Conservation (phyloP, 2,329 filamentous ascomycete genomes). For the Diaporthe citrichinensis region DNA sequence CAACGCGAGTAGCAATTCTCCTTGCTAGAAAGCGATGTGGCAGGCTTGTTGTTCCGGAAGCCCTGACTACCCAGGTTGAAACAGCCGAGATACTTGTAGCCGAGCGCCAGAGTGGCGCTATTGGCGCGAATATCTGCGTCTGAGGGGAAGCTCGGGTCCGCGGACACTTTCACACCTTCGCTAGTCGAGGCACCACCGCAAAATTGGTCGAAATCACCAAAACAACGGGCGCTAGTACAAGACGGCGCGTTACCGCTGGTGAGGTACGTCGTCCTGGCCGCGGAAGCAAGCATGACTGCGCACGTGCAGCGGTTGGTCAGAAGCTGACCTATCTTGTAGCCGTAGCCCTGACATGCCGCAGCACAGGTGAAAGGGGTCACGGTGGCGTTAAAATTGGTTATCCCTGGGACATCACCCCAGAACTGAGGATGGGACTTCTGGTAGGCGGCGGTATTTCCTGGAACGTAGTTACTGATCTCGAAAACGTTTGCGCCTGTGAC, state of each 20-base stretch:
- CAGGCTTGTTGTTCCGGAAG: background rate
- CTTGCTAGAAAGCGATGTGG: no score
- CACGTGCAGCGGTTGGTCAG: background rate
- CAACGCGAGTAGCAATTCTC: background rate
- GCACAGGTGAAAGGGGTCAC: background rate
- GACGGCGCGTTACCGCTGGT: no score
- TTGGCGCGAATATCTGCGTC: background rate
- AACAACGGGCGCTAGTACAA: background rate
- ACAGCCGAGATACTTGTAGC: slow-evolving; percentile 12
- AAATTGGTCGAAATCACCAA: background rate
- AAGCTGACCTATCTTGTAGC: background rate
- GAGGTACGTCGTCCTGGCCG: background rate
- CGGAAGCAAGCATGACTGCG: background rate
- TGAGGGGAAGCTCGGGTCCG: background rate
- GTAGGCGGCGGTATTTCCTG: background rate
- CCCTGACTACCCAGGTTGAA: background rate
- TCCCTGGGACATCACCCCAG: background rate
- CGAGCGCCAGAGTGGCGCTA: background rate
- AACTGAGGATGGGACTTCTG: background rate
- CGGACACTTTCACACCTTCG: background rate
- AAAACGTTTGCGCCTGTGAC: background rate
- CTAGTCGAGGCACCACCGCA: background rate
- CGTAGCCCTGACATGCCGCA: slow-evolving; percentile 8
- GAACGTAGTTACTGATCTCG: background rate
- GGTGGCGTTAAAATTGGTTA: background rate